phyloP scores from a whole-genome alignment of 169 alveolate species.

The Miamiensis avidus region DNA sequence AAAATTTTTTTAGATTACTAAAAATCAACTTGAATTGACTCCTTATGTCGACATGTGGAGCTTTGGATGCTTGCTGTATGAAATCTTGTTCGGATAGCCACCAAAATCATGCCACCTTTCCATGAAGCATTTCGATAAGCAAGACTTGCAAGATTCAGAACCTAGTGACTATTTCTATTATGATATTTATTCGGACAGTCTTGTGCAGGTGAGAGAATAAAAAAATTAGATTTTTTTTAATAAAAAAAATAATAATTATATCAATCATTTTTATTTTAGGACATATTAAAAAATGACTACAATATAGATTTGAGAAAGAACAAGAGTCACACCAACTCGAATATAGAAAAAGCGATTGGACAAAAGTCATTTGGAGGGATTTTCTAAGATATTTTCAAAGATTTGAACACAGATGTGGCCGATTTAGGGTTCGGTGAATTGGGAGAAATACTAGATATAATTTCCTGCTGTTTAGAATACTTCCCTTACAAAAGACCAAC shows the following conservation, averaged over 20 bases:
- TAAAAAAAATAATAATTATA: no score
- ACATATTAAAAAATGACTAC: slow-evolving; percentile 10
- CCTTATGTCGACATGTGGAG: slow-evolving; percentile 15
- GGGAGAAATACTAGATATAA: neutral
- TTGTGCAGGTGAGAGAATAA: neutral
- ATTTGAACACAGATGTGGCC: neutral
- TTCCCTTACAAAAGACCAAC: slow-evolving; percentile 16
- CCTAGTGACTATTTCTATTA: slow-evolving; percentile 10
- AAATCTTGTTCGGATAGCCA: slow-evolving; percentile 20
- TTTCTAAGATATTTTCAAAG: neutral
- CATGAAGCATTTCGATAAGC: neutral
- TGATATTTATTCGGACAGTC: slow-evolving; percentile 6
- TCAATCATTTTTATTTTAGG: neutral
- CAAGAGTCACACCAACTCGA: neutral
- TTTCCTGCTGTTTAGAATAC: slow-evolving; percentile 16
- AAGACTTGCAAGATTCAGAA: neutral
- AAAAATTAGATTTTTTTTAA: no score
- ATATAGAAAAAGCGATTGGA: neutral
- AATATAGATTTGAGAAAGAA: neutral
- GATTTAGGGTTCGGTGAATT: slow-evolving; percentile 1
- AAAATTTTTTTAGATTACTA: no score
- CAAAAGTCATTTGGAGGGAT: neutral
- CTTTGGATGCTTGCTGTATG: slow-evolving; percentile 11
- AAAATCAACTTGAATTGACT: slow-evolving; percentile 4
- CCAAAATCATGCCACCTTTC: slow-evolving; percentile 5